Evolutionary conservation across 257 asterid species (phyloP).

Genomic region (Perilla frutescens): DNA sequence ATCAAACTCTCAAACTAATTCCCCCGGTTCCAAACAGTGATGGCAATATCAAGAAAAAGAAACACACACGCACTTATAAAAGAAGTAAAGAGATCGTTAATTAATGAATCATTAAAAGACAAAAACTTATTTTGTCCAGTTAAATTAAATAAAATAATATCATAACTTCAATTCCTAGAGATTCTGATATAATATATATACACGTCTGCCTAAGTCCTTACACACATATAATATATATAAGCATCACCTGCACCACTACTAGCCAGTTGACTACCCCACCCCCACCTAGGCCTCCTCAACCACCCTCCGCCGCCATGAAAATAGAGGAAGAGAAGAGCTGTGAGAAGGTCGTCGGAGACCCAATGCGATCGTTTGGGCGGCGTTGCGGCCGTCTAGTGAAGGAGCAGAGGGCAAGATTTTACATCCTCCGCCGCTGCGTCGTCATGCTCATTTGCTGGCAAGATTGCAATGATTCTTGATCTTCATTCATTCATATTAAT

Average conservation of each 20-base stretch:
- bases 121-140: constrained; percentile 15
- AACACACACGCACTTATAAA: background rate
- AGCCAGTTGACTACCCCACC: background rate
- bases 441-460: constrained; percentile 59
- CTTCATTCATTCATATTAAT: background rate
- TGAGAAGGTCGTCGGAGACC: constrained; percentile 8
- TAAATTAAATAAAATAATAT: constrained; percentile 16
- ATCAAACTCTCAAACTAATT: background rate
- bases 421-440: constrained; percentile 57
- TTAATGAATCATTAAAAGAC: background rate
- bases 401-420: constrained; percentile 53
- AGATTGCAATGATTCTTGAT: constrained; percentile 47
- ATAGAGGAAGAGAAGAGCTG: constrained; percentile 13
- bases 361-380: constrained; percentile 40
- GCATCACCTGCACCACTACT: constrained; percentile 18
- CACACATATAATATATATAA: background rate
- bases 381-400: constrained; percentile 45
- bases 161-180: background rate
- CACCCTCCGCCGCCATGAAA: constrained; percentile 28
- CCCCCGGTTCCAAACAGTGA: background rate
- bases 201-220: constrained; percentile 12
- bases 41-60: background rate
- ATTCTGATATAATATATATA: background rate
- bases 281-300: background rate
- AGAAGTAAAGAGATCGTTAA: background rate